Conservation (phyloP, 345 rosid genomes). For the Sonneratia alba region DNA sequence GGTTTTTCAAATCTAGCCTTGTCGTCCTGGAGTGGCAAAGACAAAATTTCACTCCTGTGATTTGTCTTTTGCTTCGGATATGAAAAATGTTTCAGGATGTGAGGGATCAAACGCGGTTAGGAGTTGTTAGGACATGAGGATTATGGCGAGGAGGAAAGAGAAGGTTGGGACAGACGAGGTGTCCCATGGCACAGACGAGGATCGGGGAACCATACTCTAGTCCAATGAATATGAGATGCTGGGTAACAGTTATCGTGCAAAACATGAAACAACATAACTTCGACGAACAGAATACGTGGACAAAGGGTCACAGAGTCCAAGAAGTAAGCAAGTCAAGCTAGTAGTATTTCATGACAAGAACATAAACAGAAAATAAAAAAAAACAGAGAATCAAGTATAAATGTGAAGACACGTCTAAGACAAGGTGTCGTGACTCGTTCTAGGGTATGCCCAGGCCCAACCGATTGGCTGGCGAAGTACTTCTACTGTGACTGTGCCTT, state of each 20-base stretch:
- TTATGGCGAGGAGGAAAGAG: slow-evolving; percentile 47
- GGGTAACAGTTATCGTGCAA: slow-evolving; percentile 51
- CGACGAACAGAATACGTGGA: too few relatives aligned
- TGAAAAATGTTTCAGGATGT: background rate
- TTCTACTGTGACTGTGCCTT: too few relatives aligned
- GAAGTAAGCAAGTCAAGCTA: too few relatives aligned
- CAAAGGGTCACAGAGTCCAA: background rate
- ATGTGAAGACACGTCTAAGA: background rate
- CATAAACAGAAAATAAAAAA: too few relatives aligned
- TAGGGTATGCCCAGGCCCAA: too few relatives aligned
- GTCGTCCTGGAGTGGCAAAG: slow-evolving; percentile 23
- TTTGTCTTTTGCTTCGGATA: background rate
- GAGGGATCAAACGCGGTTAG: background rate
- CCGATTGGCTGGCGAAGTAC: too few relatives aligned
- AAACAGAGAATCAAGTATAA: too few relatives aligned
- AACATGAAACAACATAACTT: background rate
- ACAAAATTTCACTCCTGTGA: background rate
- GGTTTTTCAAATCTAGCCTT: slow-evolving; percentile 39
- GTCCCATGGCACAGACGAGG: slow-evolving; percentile 81
- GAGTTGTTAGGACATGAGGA: slow-evolving; percentile 35
- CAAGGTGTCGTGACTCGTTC: background rate
- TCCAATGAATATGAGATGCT: slow-evolving; percentile 60
- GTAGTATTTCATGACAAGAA: too few relatives aligned
- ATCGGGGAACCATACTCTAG: slow-evolving; percentile 62
- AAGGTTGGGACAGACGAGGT: slow-evolving; percentile 39